Evolutionary conservation across 1,139 yeast genomes (phyloP).

Genomic region (Zygosaccharomyces sapae): DNA sequence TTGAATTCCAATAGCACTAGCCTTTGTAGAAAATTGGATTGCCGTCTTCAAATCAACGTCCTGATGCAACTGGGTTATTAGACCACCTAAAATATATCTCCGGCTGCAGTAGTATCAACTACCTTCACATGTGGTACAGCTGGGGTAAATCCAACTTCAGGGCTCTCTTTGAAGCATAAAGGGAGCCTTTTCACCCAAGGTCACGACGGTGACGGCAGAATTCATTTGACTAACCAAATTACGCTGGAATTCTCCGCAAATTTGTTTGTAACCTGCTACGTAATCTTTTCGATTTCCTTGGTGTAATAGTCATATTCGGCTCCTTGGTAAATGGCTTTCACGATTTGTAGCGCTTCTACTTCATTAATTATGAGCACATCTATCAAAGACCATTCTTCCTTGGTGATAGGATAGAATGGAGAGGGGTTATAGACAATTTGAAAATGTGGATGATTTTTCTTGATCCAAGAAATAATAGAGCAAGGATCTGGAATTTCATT

Average conservation of each 20-base stretch:
- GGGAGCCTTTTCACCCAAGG: slow-evolving; percentile 76
- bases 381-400: slow-evolving; percentile 45
- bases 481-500: slow-evolving; percentile 69
- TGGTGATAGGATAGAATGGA: slow-evolving; percentile 54
- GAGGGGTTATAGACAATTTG: slow-evolving; percentile 84
- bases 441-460: slow-evolving; percentile 42
- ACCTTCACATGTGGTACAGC: slow-evolving; percentile 48
- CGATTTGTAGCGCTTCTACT: slow-evolving; percentile 58
- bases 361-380: slow-evolving; percentile 79
- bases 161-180: slow-evolving; percentile 39
- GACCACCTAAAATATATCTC: slow-evolving; percentile 92
- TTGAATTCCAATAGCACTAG: slow-evolving; percentile 78
- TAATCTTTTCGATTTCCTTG: slow-evolving; percentile 27
- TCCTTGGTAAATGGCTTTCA: slow-evolving; percentile 28
- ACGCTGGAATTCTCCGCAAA: slow-evolving; percentile 40
- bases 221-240: slow-evolving; percentile 39
- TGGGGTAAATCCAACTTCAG: slow-evolving; percentile 35
- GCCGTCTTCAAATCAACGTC: slow-evolving; percentile 47
- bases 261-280: slow-evolving; percentile 38
- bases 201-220: slow-evolving; percentile 55
- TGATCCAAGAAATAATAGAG: slow-evolving; percentile 52
- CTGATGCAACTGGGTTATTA: slow-evolving; percentile 55
- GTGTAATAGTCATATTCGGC: slow-evolving; percentile 23
- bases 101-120: slow-evolving; percentile 94
- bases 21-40: slow-evolving; percentile 64